Percentiles rank a stretch among this genome's conserved stretches.
These are phyloP conservation scores for Plasmodium billcollinsi DNA, from an alignment of 169 alveolate species.

Conservation along the genomic window DNA sequence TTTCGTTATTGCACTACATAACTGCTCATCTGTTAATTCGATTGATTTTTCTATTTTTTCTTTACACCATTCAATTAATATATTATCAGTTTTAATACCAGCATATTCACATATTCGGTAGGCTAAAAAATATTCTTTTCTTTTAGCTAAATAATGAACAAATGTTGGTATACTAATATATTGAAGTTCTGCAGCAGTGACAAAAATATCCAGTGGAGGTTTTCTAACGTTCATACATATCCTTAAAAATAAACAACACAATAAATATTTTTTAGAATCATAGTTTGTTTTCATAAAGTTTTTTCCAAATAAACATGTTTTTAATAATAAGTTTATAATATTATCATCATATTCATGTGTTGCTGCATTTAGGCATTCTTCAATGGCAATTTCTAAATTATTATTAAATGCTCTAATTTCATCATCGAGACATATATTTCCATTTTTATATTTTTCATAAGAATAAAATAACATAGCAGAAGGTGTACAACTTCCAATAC, in stretches of 20 bases:
- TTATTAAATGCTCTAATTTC: slow-evolving; percentile 84
- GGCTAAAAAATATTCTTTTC: slow-evolving; percentile 83
- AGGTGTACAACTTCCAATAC: slow-evolving; percentile 85
- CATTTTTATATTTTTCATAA: slow-evolving; percentile 82
- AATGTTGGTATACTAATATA: slow-evolving; percentile 63
- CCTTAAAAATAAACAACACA: slow-evolving; percentile 47
- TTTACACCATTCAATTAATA: slow-evolving; percentile 84
- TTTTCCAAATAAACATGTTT: slow-evolving; percentile 81
- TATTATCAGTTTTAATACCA: slow-evolving; percentile 77
- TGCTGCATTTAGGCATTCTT: slow-evolving; percentile 86
- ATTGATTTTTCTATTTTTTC: slow-evolving; percentile 81
- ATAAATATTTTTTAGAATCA: slow-evolving; percentile 31
- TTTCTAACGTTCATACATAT: slow-evolving; percentile 76
- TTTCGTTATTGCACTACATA: slow-evolving; percentile 72
- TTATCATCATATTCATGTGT: slow-evolving; percentile 80
- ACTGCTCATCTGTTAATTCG: slow-evolving; percentile 84
- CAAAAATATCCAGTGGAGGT: slow-evolving; percentile 78
- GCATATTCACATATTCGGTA: slow-evolving; percentile 85
- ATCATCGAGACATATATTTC: slow-evolving; percentile 87
- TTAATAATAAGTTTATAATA: slow-evolving; percentile 74
- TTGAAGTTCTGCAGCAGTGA: slow-evolving; percentile 78
- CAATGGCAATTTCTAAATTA: slow-evolving; percentile 83
- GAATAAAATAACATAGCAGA: slow-evolving; percentile 87
- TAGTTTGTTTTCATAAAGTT: slow-evolving; percentile 70
- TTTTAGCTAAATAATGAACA: slow-evolving; percentile 65